These are phyloP conservation scores for Protomyces inundatus DNA, from an alignment of 1,139 yeast genomes.

Conservation along the genomic window DNA sequence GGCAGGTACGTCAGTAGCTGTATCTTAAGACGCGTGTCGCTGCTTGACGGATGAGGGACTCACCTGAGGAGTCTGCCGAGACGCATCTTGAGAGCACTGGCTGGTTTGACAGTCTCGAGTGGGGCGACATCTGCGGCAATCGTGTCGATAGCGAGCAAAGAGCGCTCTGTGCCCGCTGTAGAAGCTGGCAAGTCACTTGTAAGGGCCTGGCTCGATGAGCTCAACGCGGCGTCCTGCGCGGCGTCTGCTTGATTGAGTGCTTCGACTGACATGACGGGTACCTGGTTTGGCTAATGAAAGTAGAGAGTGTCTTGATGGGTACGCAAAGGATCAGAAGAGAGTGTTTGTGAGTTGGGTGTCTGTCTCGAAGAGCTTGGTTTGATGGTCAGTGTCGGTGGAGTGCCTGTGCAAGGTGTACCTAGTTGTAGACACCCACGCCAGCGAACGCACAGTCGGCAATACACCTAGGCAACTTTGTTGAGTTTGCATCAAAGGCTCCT, in stretches of 20 bases:
- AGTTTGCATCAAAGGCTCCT: too few relatives aligned
- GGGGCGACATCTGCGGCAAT: background rate
- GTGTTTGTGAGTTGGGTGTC: background rate
- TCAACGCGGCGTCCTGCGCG: background rate
- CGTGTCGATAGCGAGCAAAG: background rate
- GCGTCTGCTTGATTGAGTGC: background rate
- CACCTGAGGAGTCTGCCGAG: background rate
- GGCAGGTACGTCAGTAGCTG: too few relatives aligned
- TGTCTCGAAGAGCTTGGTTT: too few relatives aligned
- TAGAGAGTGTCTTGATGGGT: background rate
- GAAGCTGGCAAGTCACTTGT: background rate
- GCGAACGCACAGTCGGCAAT: too few relatives aligned
- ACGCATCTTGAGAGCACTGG: background rate
- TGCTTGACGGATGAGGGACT: background rate
- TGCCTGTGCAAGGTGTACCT: too few relatives aligned
- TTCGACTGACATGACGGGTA: background rate
- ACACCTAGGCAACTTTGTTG: too few relatives aligned
- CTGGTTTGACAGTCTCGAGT: background rate
- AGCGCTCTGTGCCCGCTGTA: background rate
- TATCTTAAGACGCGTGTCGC: too few relatives aligned
- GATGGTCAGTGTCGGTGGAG: too few relatives aligned
- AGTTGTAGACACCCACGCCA: too few relatives aligned
- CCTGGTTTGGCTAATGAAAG: too few relatives aligned
- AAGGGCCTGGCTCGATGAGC: background rate
- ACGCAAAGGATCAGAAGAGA: background rate